Conservation (phyloP, 1,284 basidiomycete species). For the Ustilago hordei region DNA sequence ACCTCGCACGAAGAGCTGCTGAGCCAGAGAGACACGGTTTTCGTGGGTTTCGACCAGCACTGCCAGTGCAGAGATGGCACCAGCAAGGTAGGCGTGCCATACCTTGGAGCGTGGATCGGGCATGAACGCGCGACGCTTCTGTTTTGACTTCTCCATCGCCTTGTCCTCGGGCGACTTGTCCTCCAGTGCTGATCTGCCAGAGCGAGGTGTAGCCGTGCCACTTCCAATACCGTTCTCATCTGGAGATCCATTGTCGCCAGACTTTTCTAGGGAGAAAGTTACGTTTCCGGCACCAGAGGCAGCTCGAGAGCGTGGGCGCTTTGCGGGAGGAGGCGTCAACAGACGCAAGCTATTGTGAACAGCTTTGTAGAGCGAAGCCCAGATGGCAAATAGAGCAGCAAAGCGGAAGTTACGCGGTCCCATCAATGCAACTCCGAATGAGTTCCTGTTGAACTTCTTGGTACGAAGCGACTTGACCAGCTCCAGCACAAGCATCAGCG, state of each 20-base stretch:
- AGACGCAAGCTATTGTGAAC: conserved; percentile 65
- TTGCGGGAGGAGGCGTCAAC: conserved; percentile 54
- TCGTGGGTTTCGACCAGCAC: conserved; percentile 83
- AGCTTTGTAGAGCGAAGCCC: conserved; percentile 67
- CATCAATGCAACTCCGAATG: conserved; percentile 50
- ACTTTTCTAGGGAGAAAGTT: conserved; percentile 22
- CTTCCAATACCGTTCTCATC: conserved; percentile 27
- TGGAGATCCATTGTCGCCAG: conserved; percentile 8
- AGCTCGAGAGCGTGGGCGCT: conserved; percentile 26
- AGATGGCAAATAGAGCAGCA: conserved; percentile 62
- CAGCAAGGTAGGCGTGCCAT: conserved; percentile 91
- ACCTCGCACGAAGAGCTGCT: conserved; percentile 87
- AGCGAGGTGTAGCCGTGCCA: conserved; percentile 56
- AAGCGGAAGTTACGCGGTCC: conserved; percentile 63
- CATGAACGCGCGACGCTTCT: conserved; percentile 62
- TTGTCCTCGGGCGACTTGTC: conserved; percentile 54
- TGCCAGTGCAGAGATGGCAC: conserved; percentile 82
- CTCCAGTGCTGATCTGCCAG: conserved; percentile 46
- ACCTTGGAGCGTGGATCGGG: conserved; percentile 70
- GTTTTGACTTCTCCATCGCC: conserved; percentile 51
- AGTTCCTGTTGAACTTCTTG: conserved; percentile 40
- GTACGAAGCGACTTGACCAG: conserved; percentile 62
- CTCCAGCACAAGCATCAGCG: conserved; percentile 59
- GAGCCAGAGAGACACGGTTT: conserved; percentile 81
- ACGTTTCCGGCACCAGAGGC: conserved; percentile 12